These are phyloP conservation scores for Baudoinia panamericana DNA, from an alignment of 495 filamentous ascomycete species.

Conservation along the genomic window DNA sequence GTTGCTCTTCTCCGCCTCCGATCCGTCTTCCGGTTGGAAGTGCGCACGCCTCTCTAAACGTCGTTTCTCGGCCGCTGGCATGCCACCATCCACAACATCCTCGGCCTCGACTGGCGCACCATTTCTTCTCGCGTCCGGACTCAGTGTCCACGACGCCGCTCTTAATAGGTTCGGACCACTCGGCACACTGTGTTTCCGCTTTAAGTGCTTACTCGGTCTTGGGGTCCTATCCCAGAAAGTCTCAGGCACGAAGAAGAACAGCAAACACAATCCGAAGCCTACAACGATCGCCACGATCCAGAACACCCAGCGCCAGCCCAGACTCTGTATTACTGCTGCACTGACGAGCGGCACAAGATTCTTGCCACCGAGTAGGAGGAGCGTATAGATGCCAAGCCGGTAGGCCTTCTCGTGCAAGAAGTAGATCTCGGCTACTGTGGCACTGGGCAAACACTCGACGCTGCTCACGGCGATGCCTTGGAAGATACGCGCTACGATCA, in stretches of 20 bases:
- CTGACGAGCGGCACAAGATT: slow-evolving; percentile 81
- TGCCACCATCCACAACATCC: not conserved
- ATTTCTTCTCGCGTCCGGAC: slow-evolving; percentile 3
- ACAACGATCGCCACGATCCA: slow-evolving; percentile 78
- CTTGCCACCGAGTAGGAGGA: slow-evolving; percentile 82
- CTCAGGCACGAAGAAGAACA: slow-evolving; percentile 90
- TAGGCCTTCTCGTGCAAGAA: slow-evolving; percentile 92
- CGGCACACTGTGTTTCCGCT: slow-evolving; percentile 16
- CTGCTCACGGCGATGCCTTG: slow-evolving; percentile 80
- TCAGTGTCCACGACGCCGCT: slow-evolving; percentile 3
- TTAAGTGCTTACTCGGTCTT: slow-evolving; percentile 37
- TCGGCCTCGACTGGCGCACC: not conserved
- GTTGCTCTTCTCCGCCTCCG: not conserved
- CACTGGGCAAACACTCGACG: slow-evolving; percentile 88
- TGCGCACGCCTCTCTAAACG: slow-evolving; percentile 11
- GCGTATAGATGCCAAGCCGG: slow-evolving; percentile 87
- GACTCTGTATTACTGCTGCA: slow-evolving; percentile 64
- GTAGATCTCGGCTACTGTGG: slow-evolving; percentile 92
- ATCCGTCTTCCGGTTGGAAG: slow-evolving; percentile 7
- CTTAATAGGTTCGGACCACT: slow-evolving; percentile 1
- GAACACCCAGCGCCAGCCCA: slow-evolving; percentile 53
- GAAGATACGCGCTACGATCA: slow-evolving; percentile 72
- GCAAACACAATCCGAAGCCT: slow-evolving; percentile 53
- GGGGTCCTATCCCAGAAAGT: slow-evolving; percentile 93
- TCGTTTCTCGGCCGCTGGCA: not conserved